Evolutionary conservation across 2,329 filamentous ascomycete genomes (phyloP).

Genomic region (Gaeumannomyces tritici): DNA sequence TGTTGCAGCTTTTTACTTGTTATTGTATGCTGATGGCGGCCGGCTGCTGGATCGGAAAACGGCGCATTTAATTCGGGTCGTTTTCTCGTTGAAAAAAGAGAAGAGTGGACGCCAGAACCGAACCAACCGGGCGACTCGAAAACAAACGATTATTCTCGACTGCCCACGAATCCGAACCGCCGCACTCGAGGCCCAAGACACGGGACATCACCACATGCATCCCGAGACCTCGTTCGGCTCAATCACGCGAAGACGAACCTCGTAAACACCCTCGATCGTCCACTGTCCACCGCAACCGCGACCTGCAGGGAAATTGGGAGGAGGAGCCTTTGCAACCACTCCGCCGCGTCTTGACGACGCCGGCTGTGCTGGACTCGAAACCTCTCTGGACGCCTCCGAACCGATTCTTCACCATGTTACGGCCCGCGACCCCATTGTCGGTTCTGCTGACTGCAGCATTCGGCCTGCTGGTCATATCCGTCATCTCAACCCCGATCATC

Average conservation of each 20-base stretch:
- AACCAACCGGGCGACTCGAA: not conserved
- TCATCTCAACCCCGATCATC: conserved; percentile 86
- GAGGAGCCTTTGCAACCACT: not conserved
- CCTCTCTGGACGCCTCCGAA: not conserved
- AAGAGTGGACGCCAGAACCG: not conserved
- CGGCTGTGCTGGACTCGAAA: not conserved
- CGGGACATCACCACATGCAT: not conserved
- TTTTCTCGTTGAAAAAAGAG: not conserved
- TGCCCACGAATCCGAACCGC: not conserved
- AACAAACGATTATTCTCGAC: not conserved
- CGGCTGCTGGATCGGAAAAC: conserved; percentile 2
- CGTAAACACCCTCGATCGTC: no score
- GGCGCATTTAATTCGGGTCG: not conserved
- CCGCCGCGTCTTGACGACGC: conserved; percentile 1
- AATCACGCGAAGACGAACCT: not conserved
- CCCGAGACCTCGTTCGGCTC: not conserved
- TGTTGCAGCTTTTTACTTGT: not conserved
- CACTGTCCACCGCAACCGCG: not conserved
- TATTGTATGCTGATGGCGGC: not conserved
- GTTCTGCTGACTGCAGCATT: conserved; percentile 81
- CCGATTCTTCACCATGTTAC: conserved; percentile 57
- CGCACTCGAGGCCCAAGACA: not conserved
- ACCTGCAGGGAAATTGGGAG: not conserved
- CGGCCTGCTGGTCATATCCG: conserved; percentile 72
- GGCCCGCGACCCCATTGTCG: conserved; percentile 85